phyloP scores from a whole-genome alignment of 2,329 filamentous ascomycete genomes.

The Amesomyces nigricolor region DNA sequence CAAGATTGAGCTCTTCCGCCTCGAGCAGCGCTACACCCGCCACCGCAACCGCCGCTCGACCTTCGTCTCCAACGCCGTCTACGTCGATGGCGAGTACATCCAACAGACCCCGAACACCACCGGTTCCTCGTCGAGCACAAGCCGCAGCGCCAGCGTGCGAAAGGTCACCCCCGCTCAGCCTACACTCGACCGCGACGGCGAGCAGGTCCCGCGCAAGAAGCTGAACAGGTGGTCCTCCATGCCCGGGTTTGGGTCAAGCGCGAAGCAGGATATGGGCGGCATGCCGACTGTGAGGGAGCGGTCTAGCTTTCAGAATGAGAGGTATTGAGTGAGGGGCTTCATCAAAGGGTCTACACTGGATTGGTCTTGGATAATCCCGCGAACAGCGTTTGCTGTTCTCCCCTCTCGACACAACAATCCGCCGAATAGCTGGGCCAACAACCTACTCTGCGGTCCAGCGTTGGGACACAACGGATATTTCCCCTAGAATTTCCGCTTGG shows the following conservation, averaged over 20 bases:
- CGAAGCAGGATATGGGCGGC: slow-evolving; percentile 25
- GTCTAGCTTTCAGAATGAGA: slow-evolving; percentile 20
- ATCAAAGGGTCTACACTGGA: not conserved
- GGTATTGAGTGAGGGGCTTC: slow-evolving; percentile 5
- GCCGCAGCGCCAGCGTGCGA: slow-evolving; percentile 28
- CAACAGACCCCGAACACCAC: slow-evolving; percentile 61
- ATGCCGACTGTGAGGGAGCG: slow-evolving; percentile 15
- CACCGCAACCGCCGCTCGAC: slow-evolving; percentile 80
- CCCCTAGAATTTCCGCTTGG: too few species aligned
- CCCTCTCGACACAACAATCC: too few species aligned
- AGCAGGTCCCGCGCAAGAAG: slow-evolving; percentile 37
- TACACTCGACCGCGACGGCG: not conserved
- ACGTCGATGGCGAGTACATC: slow-evolving; percentile 93
- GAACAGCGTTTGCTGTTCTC: not conserved
- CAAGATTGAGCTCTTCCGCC: slow-evolving; percentile 83
- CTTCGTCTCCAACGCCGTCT: slow-evolving; percentile 82
- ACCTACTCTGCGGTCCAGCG: too few species aligned
- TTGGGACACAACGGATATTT: not conserved
- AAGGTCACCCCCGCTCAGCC: slow-evolving; percentile 27
- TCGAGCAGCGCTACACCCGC: slow-evolving; percentile 91
- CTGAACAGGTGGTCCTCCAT: slow-evolving; percentile 52
- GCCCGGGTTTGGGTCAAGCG: slow-evolving; percentile 45
- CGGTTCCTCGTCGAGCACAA: slow-evolving; percentile 47
- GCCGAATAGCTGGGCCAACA: too few species aligned
- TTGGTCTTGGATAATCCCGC: slow-evolving; percentile 1